Conservation (phyloP, 257 asterid genomes). For the Echites panduratus region DNA sequence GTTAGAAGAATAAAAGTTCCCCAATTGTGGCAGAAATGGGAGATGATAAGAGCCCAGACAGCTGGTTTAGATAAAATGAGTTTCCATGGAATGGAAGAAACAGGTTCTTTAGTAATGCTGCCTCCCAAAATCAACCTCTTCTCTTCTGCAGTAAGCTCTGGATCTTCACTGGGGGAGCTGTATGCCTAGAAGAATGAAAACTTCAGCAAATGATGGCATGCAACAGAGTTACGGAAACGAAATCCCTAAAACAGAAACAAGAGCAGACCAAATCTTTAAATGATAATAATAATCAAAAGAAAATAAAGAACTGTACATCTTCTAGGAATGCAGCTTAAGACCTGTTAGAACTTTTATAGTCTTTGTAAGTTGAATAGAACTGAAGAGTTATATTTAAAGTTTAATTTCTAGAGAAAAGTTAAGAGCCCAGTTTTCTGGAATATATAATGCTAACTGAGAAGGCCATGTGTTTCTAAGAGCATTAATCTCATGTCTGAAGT, state of each 20-base stretch:
- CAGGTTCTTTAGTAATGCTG: slow-evolving; percentile 61
- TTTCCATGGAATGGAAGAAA: slow-evolving; percentile 83
- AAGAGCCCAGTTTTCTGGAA: background rate
- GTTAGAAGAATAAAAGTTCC: slow-evolving; percentile 96
- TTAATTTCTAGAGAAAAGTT: background rate
- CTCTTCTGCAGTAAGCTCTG: slow-evolving; percentile 56
- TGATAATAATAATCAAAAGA: too few species aligned
- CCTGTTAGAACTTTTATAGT: background rate
- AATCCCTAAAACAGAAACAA: background rate
- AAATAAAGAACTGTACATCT: background rate
- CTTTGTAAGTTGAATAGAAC: background rate
- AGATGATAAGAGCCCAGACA: slow-evolving; percentile 98
- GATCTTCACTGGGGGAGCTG: slow-evolving; percentile 87
- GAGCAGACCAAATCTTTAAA: background rate
- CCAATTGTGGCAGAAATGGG: slow-evolving; percentile 99
- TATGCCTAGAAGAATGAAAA: slow-evolving; percentile 52
- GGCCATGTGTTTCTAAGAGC: background rate
- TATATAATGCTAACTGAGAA: background rate
- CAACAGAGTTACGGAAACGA: background rate
- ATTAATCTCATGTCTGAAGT: background rate
- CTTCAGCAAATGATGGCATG: background rate
- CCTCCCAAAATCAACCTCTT: slow-evolving; percentile 59
- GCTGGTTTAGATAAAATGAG: slow-evolving; percentile 79
- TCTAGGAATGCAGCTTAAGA: background rate
- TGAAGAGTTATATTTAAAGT: background rate